Percentiles rank a stretch among this genome's conserved stretches.
Conservation (phyloP, 768 basidiomycete genomes). For the Hypholoma fasciculare region DNA sequence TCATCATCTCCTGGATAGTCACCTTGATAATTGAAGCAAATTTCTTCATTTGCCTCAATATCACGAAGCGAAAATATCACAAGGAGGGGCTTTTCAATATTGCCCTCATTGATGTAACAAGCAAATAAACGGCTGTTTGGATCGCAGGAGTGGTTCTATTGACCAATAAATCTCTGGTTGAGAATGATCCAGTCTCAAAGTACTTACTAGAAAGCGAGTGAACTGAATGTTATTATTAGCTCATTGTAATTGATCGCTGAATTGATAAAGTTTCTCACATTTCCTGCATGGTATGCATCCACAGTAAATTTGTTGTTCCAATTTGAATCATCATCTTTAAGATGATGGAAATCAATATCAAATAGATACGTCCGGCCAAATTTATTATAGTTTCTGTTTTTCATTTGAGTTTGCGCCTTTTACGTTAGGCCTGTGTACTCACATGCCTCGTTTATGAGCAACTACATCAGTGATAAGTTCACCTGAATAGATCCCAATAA, state of each 20-base stretch:
- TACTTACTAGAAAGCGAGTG: constrained; percentile 82
- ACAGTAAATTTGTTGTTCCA: constrained; percentile 56
- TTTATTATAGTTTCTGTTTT: constrained; percentile 65
- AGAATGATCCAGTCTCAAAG: neutral
- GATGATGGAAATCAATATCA: constrained; percentile 75
- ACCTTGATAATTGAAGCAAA: constrained; percentile 78
- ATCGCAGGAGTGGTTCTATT: constrained; percentile 88
- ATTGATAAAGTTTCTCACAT: constrained; percentile 45
- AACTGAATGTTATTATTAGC: constrained; percentile 48
- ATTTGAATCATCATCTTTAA: constrained; percentile 37
- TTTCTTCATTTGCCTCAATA: constrained; percentile 65
- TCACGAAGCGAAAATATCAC: constrained; percentile 67
- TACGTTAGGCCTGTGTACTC: constrained; percentile 22
- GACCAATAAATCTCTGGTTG: neutral
- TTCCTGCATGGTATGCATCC: constrained; percentile 88
- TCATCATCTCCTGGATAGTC: constrained; percentile 37
- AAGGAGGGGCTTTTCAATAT: constrained; percentile 68
- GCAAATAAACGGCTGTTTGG: constrained; percentile 78
- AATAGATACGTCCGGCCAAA: constrained; percentile 81
- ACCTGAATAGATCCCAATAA: constrained; percentile 84
- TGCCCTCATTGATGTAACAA: constrained; percentile 77
- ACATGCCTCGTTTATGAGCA: constrained; percentile 69
- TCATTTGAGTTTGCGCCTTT: neutral
- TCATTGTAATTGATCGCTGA: no score
- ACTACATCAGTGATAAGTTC: constrained; percentile 74